A percentile compares a stretch with the other conserved stretches of the same genome.
Evolutionary conservation across 805 yeast genomes (phyloP).

Genomic region (Tetrapisispora arboricola): DNA sequence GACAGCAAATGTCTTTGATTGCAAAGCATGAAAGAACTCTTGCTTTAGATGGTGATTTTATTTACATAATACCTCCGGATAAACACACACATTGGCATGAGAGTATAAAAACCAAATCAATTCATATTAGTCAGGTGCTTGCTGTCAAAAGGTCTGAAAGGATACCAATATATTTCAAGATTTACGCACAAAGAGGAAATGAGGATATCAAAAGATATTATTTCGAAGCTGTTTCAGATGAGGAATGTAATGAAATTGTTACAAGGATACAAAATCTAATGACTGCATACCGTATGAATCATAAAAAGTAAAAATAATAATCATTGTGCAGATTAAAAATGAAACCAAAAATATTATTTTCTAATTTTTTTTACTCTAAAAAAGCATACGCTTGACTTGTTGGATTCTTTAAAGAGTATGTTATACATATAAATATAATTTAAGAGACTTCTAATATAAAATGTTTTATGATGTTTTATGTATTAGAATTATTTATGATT

Average conservation of each 20-base stretch:
- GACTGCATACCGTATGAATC: constrained; percentile 41
- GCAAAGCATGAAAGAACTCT: constrained; percentile 67
- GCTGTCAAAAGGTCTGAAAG: constrained; percentile 69
- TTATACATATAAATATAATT: too few relatives aligned
- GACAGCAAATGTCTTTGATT: constrained; percentile 76
- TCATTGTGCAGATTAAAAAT: neutral
- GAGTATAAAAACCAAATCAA: constrained; percentile 70
- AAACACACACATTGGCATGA: constrained; percentile 70
- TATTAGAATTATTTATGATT: neutral
- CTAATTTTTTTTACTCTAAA: too few relatives aligned
- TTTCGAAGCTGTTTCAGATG: constrained; percentile 58
- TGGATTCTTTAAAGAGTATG: too few relatives aligned
- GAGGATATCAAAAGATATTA: constrained; percentile 74
- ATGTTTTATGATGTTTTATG: too few relatives aligned
- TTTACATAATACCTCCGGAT: constrained; percentile 72
- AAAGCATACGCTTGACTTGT: too few relatives aligned
- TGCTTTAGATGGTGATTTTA: constrained; percentile 89
- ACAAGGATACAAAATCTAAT: constrained; percentile 51
- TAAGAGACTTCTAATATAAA: too few relatives aligned
- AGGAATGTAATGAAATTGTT: constrained; percentile 66
- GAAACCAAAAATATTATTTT: too few relatives aligned
- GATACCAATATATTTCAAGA: constrained; percentile 69
- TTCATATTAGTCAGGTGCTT: constrained; percentile 70
- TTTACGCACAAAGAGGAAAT: constrained; percentile 54
- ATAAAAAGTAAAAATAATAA: constrained; percentile 9